phyloP scores from a whole-genome alignment of 345 rosid genomes.

The Physaria fendleri region DNA sequence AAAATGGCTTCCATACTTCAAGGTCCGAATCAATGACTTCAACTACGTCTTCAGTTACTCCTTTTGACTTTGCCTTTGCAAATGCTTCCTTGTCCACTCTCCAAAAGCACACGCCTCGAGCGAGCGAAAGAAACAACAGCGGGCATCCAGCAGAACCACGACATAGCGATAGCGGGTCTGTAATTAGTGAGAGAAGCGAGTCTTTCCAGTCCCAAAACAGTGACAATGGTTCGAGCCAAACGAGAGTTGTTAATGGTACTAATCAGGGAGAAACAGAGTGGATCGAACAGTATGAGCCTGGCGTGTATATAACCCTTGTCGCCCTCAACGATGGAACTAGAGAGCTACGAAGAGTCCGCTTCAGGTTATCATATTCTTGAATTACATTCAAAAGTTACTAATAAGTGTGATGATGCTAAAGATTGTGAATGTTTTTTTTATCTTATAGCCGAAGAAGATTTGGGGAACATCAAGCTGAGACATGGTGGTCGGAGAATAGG shows the following conservation, averaged over 20 bases:
- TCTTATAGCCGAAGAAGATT: background rate
- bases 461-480: background rate
- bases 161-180: conserved; percentile 42
- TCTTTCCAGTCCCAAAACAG: conserved; percentile 41
- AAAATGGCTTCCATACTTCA: too few species aligned
- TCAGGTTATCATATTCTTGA: background rate
- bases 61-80: conserved; percentile 33
- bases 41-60: conserved; percentile 45
- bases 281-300: conserved; percentile 23
- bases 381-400: background rate
- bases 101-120: conserved; percentile 36
- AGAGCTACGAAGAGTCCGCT: background rate
- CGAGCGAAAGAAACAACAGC: too few species aligned
- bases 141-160: conserved; percentile 39
- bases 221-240: conserved; percentile 42
- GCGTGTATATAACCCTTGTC: background rate
- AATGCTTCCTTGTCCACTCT: too few species aligned
- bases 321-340: too few species aligned
- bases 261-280: conserved; percentile 83
- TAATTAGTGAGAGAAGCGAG: conserved; percentile 45
- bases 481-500: conserved; percentile 23
- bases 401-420: conserved; percentile 13
- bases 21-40: conserved; percentile 9
- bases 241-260: conserved; percentile 26
- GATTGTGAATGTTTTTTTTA: background rate